These are phyloP conservation scores for Ceratocystis colombiana DNA, from an alignment of 2,329 filamentous ascomycete genomes.

Conservation along the genomic window DNA sequence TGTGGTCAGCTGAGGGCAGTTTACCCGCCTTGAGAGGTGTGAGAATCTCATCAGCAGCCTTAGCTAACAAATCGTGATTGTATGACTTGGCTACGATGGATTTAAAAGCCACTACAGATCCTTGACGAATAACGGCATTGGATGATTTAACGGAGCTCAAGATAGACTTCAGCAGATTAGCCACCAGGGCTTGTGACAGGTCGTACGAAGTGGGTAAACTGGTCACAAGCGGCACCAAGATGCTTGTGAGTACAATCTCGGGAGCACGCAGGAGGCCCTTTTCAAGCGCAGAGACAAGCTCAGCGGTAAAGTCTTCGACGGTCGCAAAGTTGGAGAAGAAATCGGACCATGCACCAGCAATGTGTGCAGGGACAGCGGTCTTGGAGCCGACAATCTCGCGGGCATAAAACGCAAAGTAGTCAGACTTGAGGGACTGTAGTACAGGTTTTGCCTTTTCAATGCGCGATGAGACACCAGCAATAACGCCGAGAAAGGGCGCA, in stretches of 20 bases:
- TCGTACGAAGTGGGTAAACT: conserved; percentile 63
- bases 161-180: conserved; percentile 71
- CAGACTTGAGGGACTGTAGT: conserved; percentile 52
- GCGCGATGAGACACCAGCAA: conserved; percentile 77
- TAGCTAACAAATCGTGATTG: conserved; percentile 49
- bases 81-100: conserved; percentile 53
- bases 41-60: conserved; percentile 67
- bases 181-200: conserved; percentile 61
- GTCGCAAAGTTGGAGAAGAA: conserved; percentile 72
- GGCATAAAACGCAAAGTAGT: conserved; percentile 72
- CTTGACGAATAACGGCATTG: conserved; percentile 65
- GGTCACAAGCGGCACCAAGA: conserved; percentile 62
- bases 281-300: conserved; percentile 72
- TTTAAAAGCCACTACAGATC: conserved; percentile 64
- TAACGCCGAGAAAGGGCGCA: conserved; percentile 67
- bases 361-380: conserved; percentile 56
- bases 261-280: conserved; percentile 82
- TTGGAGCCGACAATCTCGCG: conserved; percentile 78
- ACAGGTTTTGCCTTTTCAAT: conserved; percentile 52
- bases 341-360: conserved; percentile 63
- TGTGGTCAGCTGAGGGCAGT: conserved; percentile 73
- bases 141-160: conserved; percentile 87
- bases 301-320: conserved; percentile 61
- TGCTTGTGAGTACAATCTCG: conserved; percentile 73
- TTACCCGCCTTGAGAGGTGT: conserved; percentile 74